These are phyloP conservation scores for Fagus crenata DNA, from an alignment of 306 rosid genomes.

Conservation along the genomic window DNA sequence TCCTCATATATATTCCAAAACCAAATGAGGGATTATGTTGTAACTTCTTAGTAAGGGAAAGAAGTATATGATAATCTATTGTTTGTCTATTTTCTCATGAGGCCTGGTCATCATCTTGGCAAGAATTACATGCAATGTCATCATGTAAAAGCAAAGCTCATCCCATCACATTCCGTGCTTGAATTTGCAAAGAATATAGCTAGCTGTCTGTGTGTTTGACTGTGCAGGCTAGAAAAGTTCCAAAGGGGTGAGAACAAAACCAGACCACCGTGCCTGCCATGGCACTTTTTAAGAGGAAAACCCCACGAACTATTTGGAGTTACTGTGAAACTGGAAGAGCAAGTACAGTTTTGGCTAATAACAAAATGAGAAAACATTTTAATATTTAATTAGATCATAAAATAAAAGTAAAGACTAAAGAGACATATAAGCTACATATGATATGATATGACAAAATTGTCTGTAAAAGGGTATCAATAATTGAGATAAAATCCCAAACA, in stretches of 20 bases:
- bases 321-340: slow-evolving; percentile 26
- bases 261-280: slow-evolving; percentile 15
- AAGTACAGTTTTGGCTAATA: slow-evolving; percentile 20
- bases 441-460: slow-evolving; percentile 18
- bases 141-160: not conserved
- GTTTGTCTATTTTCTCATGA: not conserved
- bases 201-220: not conserved
- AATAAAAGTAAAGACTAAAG: not conserved
- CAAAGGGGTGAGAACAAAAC: slow-evolving; percentile 11
- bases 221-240: slow-evolving; percentile 8
- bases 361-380: not conserved
- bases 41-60: too few species aligned
- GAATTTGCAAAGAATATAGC: not conserved
- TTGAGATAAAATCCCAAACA: not conserved
- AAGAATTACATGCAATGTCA: too few species aligned
- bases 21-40: too few species aligned
- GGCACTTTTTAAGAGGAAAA: slow-evolving; percentile 18
- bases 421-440: slow-evolving; percentile 1
- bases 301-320: slow-evolving; percentile 23
- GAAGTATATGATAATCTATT: too few species aligned
- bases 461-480: slow-evolving; percentile 8
- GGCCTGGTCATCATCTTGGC: not conserved
- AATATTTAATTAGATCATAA: not conserved
- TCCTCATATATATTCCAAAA: too few species aligned
- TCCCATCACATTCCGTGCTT: not conserved